Percentiles rank a stretch among this genome's conserved stretches.
Evolutionary conservation across 345 rosid species (phyloP).

Genomic region (Cardamine resedifolia): DNA sequence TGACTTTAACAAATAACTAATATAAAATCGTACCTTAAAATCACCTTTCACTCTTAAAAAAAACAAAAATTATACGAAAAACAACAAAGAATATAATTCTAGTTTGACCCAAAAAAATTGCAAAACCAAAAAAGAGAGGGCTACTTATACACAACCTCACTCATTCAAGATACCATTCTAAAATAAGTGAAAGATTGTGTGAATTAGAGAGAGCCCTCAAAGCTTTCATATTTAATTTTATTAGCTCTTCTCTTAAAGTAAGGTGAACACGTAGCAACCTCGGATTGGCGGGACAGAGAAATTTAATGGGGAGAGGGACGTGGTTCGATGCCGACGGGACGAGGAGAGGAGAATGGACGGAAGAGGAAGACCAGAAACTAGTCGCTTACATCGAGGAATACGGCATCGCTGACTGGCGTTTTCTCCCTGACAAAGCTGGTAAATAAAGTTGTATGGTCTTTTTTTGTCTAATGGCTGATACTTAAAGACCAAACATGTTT

Average conservation of each 20-base stretch:
- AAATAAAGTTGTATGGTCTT: not conserved
- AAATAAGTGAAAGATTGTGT: not conserved
- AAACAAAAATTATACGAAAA: too few relatives aligned
- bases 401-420: slow-evolving; percentile 70
- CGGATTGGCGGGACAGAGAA: not conserved
- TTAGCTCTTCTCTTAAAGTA: too few relatives aligned
- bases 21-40: too few relatives aligned
- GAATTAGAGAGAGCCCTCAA: slow-evolving; percentile 1
- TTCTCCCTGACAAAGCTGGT: slow-evolving; percentile 69
- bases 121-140: not conserved
- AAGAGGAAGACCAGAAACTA: slow-evolving; percentile 66
- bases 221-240: too few relatives aligned
- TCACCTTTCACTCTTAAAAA: too few relatives aligned
- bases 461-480: not conserved
- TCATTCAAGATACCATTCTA: slow-evolving; percentile 6
- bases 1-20: too few relatives aligned
- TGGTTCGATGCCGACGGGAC: slow-evolving; percentile 37
- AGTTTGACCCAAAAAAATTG: not conserved
- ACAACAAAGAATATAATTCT: too few relatives aligned
- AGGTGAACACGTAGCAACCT: too few relatives aligned
- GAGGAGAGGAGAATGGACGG: slow-evolving; percentile 81
- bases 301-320: slow-evolving; percentile 30
- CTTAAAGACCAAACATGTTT: not conserved
- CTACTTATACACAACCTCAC: not conserved
- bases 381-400: slow-evolving; percentile 46